Conservation (phyloP, 1,284 basidiomycete genomes). For the Trametes pubescens region DNA sequence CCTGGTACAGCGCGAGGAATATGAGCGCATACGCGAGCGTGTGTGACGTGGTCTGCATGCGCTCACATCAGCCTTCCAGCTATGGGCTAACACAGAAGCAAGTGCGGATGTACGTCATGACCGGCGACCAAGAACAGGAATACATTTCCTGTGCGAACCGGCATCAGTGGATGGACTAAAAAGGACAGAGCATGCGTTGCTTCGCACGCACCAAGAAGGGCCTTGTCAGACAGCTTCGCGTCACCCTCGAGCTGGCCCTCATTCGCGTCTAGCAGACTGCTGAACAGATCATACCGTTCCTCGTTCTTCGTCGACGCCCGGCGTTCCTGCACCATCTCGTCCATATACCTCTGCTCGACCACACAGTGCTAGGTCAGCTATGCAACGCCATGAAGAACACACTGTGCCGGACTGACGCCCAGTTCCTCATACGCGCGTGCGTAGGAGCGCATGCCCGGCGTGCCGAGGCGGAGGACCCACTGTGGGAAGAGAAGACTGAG, state of each 20-base stretch:
- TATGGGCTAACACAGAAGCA: not conserved
- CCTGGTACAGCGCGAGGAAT: constrained; percentile 59
- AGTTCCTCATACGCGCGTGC: constrained; percentile 57
- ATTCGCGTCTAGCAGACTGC: constrained; percentile 60
- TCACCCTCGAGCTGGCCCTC: constrained; percentile 45
- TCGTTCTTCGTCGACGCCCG: constrained; percentile 48
- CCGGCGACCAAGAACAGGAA: constrained; percentile 57
- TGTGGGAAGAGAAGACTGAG: constrained; percentile 54
- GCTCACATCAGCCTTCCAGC: constrained; percentile 28
- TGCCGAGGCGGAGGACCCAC: constrained; percentile 50
- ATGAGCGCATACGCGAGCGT: constrained; percentile 67
- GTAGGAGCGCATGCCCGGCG: constrained; percentile 47
- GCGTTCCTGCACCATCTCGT: constrained; percentile 62
- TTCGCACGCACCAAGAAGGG: constrained; percentile 54
- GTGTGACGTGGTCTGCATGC: constrained; percentile 57
- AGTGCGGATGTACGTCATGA: constrained; percentile 54
- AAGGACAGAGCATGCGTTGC: too few relatives aligned
- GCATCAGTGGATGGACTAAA: not conserved
- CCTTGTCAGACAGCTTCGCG: constrained; percentile 52
- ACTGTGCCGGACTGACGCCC: constrained; percentile 44
- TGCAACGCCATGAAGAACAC: not conserved
- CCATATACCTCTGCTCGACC: constrained; percentile 54
- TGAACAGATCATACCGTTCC: constrained; percentile 62
- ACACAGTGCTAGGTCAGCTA: not conserved
- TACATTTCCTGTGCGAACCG: constrained; percentile 56